These are phyloP conservation scores for Hypholoma sublateritium DNA, from an alignment of 768 basidiomycete genomes.

Conservation along the genomic window DNA sequence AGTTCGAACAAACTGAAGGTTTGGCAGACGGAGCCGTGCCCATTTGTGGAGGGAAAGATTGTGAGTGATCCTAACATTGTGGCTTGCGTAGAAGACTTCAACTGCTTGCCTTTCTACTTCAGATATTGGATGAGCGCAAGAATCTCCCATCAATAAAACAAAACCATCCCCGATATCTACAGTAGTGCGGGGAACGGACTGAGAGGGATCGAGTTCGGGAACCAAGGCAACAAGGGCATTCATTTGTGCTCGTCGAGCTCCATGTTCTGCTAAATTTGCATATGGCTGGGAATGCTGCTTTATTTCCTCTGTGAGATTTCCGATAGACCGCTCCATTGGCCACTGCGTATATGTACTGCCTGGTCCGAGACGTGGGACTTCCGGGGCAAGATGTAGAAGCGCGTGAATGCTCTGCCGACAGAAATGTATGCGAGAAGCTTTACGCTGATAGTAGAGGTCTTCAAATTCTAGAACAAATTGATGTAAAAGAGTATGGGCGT, in stretches of 20 bases:
- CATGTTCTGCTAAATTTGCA: constrained; percentile 14
- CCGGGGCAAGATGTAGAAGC: constrained; percentile 28
- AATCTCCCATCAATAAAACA: not conserved
- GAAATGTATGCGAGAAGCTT: constrained; percentile 30
- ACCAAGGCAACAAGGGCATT: constrained; percentile 12
- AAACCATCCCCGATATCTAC: constrained; percentile 5
- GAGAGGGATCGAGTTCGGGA: constrained; percentile 5
- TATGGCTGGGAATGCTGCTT: constrained; percentile 15
- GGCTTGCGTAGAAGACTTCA: not conserved
- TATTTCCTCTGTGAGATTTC: constrained; percentile 25
- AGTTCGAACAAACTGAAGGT: constrained; percentile 10
- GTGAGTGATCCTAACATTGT: not conserved
- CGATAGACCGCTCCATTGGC: constrained; percentile 32
- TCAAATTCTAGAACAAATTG: constrained; percentile 34
- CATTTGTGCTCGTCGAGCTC: constrained; percentile 7
- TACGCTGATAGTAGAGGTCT: constrained; percentile 30
- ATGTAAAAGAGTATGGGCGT: constrained; percentile 22
- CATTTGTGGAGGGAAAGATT: not conserved
- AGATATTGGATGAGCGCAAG: not conserved
- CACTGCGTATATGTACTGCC: constrained; percentile 19
- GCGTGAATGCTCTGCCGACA: constrained; percentile 32
- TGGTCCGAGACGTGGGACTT: constrained; percentile 28
- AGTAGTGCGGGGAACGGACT: not conserved
- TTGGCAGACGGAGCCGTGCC: constrained; percentile 10
- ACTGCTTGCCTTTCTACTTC: not conserved